Evolutionary conservation across 164 flowering plant genomes (phyloP), one percentile per base, ranked within the genome.

Genomic region (Euptelea pleiosperma): DNA sequence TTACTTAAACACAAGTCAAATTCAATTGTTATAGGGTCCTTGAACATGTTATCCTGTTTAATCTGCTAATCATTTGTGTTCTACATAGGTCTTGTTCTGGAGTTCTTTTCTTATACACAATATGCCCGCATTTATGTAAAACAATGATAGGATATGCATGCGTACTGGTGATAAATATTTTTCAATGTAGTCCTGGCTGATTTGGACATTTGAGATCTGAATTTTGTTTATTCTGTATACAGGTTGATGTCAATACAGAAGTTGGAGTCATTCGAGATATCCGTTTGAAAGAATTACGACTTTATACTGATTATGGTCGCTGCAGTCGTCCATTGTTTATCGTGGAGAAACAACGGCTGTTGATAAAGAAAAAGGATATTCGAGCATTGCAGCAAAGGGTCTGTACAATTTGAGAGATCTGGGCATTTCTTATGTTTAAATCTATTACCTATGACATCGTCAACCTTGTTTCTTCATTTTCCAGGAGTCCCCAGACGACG

Each of bases 201-300:
- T 36, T 37, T 49, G 34, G 33, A 22, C 22, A 24, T 4, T 25
- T 35, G 35, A 25, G 28, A n/a, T 14, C 19, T 29, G 28, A 42
- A 36, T 0, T 39, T 50, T 52, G 28, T 11, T 30, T 40, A 26
- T 57, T 33, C 8, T 14, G 26, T 66, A 14, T 18, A 5, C 77
- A 94, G 99, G 91, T 87, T 80, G 99, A 94, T 80, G 99, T 94
- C 29, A 94, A 94, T 62, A 94, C 99, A 35, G 99, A 94, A 70
- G 99, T 94, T 72, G 99, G 99, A 21, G 91, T 94, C 48, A 87
- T 94, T 49, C 82, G 96, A 57, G 99, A 94, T 68, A 84, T 89
- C 54, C 82, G 86, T 48, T 62, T 94, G 78, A 87, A 82, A 70
- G 99, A 94, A 61, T 70, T 91, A 43, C 80, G 98, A 1, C 79